Evolutionary conservation across 768 basidiomycete species (phyloP), one percentile per base, ranked within the genome.

Genomic region (Lactarius sp.): DNA sequence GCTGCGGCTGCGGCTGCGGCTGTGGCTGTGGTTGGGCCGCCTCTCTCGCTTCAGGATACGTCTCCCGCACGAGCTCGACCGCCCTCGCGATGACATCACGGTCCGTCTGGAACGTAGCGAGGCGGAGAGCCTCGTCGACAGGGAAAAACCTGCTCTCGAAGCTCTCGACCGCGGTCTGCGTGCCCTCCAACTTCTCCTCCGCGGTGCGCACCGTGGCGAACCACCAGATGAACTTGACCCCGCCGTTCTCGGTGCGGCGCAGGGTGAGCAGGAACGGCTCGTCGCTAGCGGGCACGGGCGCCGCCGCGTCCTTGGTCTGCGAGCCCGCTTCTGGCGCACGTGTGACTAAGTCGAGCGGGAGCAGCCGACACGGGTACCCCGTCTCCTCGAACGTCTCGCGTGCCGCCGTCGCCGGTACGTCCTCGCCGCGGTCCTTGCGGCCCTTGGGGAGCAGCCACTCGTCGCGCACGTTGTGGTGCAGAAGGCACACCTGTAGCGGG

Each of bases 371-470:
- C 4, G 72, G 72, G 67, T 82, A 87, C 6, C 85, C 85, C 0
- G 85, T 86, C 74, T 87, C 85, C 69, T 85, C 87, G 69, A 77
- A 84, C 0, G 85, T 84, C 73, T 88, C 86, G 18, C 86, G 77
- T 6, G 84, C 64, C 0, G 85, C 85, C 2, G 85, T 76, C 1
- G 60, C 67, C 59, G 81, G 79, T 18, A 84, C 73, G 6, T 75
- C 73, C 71, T 87, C 86, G 1, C 80, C 80, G 22, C 75, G 70
- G 69, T 86, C 83, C 69, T 86, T 86, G 37, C 84, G 78, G 6
- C 85, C 86, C 65, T 86, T 87, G 39, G 86, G 83, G 13, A 86
- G 78, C 4, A 84, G 68, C 68, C 73, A 76, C 51, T 76, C 73
- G 31, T 71, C 52, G 34, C 73, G 70, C 2, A 61, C 62, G 39